Percentiles rank a stretch among this genome's conserved stretches.
These are phyloP conservation scores for Ilyonectria mors-panacis DNA, from an alignment of 2,329 filamentous ascomycete genomes.

Conservation along the genomic window DNA sequence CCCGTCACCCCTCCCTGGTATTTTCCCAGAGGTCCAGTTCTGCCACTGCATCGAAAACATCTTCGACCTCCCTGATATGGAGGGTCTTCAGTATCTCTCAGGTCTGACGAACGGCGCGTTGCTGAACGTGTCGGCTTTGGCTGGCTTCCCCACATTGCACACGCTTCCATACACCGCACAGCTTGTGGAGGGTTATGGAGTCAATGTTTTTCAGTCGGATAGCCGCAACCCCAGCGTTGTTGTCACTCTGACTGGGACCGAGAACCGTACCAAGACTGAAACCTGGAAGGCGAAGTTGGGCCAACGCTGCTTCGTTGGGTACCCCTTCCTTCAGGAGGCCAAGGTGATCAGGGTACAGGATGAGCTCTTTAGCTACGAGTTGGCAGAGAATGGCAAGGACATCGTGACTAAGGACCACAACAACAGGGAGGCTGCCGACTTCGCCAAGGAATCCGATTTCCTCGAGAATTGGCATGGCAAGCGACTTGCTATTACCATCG, in stretches of 20 bases:
- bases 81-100: slow-evolving; percentile 87
- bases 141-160: slow-evolving; percentile 92
- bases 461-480: slow-evolving; percentile 93
- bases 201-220: slow-evolving; percentile 95
- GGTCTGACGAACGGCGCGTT: slow-evolving; percentile 89
- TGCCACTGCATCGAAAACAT: slow-evolving; percentile 97
- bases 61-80: slow-evolving; percentile 93
- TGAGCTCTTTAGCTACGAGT: slow-evolving; percentile 90
- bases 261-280: slow-evolving; percentile 78
- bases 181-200: slow-evolving; percentile 81
- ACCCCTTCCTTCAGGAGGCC: slow-evolving; percentile 95
- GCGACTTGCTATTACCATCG: slow-evolving; percentile 88
- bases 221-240: slow-evolving; percentile 98
- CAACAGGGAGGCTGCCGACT: slow-evolving; percentile 84
- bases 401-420: slow-evolving; percentile 80
- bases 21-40: slow-evolving; percentile 89
- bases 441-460: slow-evolving; percentile 84
- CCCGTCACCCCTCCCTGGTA: slow-evolving; percentile 87
- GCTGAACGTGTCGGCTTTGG: slow-evolving; percentile 85
- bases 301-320: slow-evolving; percentile 90
- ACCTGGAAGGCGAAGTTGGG: slow-evolving; percentile 85
- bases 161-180: slow-evolving; percentile 87
- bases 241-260: slow-evolving; percentile 84
- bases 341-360: slow-evolving; percentile 92
- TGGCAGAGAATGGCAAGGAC: slow-evolving; percentile 76